Conservation (phyloP, 345 rosid genomes). For the Citrus sinensis region DNA sequence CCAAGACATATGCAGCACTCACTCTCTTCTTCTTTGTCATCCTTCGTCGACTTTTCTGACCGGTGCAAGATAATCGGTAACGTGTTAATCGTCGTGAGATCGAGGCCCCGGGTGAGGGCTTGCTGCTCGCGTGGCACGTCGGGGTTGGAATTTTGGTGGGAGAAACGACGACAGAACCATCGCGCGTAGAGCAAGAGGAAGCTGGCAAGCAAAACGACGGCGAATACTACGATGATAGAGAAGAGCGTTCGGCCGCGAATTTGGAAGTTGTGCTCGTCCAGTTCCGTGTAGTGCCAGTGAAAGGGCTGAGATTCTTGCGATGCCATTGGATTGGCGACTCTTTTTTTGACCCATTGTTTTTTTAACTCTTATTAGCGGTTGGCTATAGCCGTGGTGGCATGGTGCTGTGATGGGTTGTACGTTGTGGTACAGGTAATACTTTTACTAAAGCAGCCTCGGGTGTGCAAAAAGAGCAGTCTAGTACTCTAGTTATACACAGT, state of each 20-base stretch:
- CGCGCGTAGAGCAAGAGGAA: constrained; percentile 38
- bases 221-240: constrained; percentile 31
- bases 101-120: constrained; percentile 18
- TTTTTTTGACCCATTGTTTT: too few relatives aligned
- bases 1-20: constrained; percentile 79
- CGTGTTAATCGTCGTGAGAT: constrained; percentile 15
- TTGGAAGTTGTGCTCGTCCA: constrained; percentile 38
- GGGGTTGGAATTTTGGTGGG: background rate
- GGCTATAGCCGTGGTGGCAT: background rate
- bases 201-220: constrained; percentile 21
- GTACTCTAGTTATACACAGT: background rate
- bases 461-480: background rate
- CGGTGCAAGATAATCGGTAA: constrained; percentile 24
- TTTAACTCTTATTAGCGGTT: background rate
- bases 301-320: constrained; percentile 19
- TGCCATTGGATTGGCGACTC: constrained; percentile 22
- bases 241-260: constrained; percentile 38
- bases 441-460: background rate
- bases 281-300: constrained; percentile 47
- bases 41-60: background rate
- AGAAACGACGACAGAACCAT: constrained; percentile 36
- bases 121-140: constrained; percentile 9
- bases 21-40: background rate
- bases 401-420: background rate
- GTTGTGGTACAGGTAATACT: background rate